Evolutionary conservation across 257 asterid species (phyloP), one percentile per base, ranked within the genome.

Genomic region (Galeopsis tetrahit): DNA sequence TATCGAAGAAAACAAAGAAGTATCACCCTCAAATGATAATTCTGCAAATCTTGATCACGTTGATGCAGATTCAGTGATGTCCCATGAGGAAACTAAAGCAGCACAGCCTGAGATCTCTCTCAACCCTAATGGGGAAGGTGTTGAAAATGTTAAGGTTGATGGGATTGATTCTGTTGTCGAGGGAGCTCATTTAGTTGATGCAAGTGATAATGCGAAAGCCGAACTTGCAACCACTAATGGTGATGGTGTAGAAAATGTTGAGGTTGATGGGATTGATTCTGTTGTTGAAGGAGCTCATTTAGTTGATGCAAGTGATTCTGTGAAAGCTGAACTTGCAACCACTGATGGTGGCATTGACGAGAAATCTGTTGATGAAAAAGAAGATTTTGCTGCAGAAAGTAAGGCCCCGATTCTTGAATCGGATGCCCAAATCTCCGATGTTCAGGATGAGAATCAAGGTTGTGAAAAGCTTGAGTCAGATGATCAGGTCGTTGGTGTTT

Each of bases 351-450:
- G 17, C 49, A 55, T 42, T 52, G 63, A 80, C 49, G 75, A 68
- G 44, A 66, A 76, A 69, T 44, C 65, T 11, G 66, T 64, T 56
- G 59, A 70, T 70, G 72, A 66, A 38, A 75, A 63, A 35, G 63
- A 72, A 53, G 77, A 60, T 63, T 38, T 72, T 57, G 68, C 68
- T 35, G 76, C 75, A 52, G 78, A 79, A 68, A 63, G 69, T 42
- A 66, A 64, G 81, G 73, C 14, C 69, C 56, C 44, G 11, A 68
- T 76, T 79, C 70, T 65, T 70, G 46, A 74, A 67, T 6, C 53
- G 2, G 87, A 83, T 67, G 76, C 49, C 79, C 48, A 31, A 39
- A 52, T 56, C 1, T 64, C 84, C 57, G 75, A 77, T 53, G 74
- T 49, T 21, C 75, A 75, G 46, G 78, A 14, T 52, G 77, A 39